A percentile compares a stretch with the other conserved stretches of the same genome.
Conservation (phyloP, 352 stramenopile genomes). For the Phytophthora hybrid region DNA sequence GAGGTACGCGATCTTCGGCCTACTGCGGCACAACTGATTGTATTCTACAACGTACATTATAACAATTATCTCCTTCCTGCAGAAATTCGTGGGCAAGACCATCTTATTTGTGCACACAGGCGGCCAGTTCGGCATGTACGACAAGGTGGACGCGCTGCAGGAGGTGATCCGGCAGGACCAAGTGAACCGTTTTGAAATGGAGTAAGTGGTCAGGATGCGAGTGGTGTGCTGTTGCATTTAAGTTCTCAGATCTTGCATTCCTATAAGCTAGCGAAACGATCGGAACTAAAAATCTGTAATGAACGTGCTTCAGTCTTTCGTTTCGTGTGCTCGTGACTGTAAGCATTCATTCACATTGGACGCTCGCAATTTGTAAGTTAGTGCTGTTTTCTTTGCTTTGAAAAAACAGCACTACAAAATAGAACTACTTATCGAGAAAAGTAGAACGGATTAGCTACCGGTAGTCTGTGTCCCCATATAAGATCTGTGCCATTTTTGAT, state of each 20-base stretch:
- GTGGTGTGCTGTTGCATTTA: too few species aligned
- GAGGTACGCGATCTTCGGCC: slow-evolving; percentile 40
- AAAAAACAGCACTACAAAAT: background rate
- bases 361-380: too few species aligned
- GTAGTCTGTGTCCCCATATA: too few species aligned
- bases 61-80: slow-evolving; percentile 6
- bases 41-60: background rate
- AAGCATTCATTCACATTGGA: too few species aligned
- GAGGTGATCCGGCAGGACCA: slow-evolving; percentile 56
- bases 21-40: background rate
- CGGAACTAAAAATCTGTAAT: too few species aligned
- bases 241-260: too few species aligned
- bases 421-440: background rate
- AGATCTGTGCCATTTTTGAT: too few species aligned
- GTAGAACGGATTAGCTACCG: too few species aligned
- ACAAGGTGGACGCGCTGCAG: slow-evolving; percentile 88
- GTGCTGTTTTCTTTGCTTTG: too few species aligned
- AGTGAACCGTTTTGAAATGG: slow-evolving; percentile 70
- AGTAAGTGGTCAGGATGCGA: slow-evolving; percentile 24
- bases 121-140: slow-evolving; percentile 91
- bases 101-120: slow-evolving; percentile 94
- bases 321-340: too few species aligned
- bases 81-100: slow-evolving; percentile 85
- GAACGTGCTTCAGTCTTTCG: too few species aligned
- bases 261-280: too few species aligned